Conservation (phyloP, 2,329 filamentous ascomycete species). For the Fusarium newnesense region DNA sequence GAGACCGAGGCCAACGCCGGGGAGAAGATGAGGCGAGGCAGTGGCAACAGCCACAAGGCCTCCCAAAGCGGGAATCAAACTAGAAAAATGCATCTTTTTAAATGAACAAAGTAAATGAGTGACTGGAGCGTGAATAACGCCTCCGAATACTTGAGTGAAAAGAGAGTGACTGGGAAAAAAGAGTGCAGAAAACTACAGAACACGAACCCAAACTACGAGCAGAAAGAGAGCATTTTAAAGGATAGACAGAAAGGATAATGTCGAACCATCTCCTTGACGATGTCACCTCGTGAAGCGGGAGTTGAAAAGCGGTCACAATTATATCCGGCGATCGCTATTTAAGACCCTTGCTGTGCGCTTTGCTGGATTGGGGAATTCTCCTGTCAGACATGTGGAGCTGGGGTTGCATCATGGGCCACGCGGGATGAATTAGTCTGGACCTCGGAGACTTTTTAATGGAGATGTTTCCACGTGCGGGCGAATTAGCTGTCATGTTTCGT, state of each 20-base stretch:
- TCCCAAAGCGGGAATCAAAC: slow-evolving; percentile 23
- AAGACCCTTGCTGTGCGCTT: background rate
- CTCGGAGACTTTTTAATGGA: slow-evolving; percentile 23
- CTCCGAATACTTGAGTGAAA: slow-evolving; percentile 12
- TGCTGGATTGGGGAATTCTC: slow-evolving; percentile 10
- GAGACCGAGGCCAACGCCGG: background rate
- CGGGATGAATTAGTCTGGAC: background rate
- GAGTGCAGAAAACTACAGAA: slow-evolving; percentile 17
- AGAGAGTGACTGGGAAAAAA: slow-evolving; percentile 34
- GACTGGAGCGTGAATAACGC: slow-evolving; percentile 32
- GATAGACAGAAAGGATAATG: background rate
- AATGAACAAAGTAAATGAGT: slow-evolving; percentile 32
- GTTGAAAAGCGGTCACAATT: slow-evolving; percentile 9
- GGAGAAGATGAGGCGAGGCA: slow-evolving; percentile 33
- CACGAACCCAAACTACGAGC: background rate
- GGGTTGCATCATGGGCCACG: slow-evolving; percentile 9
- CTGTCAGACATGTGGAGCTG: background rate
- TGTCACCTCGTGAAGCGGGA: background rate
- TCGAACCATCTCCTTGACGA: slow-evolving; percentile 11
- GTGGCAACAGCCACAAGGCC: slow-evolving; percentile 34
- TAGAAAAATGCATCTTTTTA: slow-evolving; percentile 26
- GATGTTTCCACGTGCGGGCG: background rate
- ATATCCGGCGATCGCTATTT: slow-evolving; percentile 34
- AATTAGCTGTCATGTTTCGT: background rate
- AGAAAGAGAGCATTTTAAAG: slow-evolving; percentile 7